phyloP scores from a whole-genome alignment of 1,139 yeast species.

The Hansenula sp. region DNA sequence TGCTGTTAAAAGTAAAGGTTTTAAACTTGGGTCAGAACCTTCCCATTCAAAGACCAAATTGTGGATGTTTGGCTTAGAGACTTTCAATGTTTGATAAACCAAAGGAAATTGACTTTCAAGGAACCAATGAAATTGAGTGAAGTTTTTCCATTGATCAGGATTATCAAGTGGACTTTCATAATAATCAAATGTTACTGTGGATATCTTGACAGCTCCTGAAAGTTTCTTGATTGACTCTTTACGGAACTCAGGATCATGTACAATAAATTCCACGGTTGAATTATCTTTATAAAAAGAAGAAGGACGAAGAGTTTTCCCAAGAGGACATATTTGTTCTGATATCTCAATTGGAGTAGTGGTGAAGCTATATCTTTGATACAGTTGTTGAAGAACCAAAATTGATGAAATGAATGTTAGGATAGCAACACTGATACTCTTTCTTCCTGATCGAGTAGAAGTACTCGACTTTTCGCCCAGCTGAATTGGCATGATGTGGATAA shows the following conservation, averaged over 20 bases:
- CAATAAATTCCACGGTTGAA: conserved; percentile 20
- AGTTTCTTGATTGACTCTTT: conserved; percentile 36
- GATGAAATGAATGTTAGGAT: not conserved
- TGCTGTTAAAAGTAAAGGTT: conserved; percentile 66
- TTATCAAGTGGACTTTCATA: conserved; percentile 36
- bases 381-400: not conserved
- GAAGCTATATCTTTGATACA: not conserved
- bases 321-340: conserved; percentile 6
- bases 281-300: conserved; percentile 12
- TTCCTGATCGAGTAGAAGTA: not conserved
- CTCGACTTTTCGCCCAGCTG: not conserved
- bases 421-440: not conserved
- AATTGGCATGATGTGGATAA: no score
- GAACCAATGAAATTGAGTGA: conserved; percentile 48
- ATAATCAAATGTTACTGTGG: conserved; percentile 58
- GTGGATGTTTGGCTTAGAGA: conserved; percentile 51
- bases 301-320: conserved; percentile 16
- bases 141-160: conserved; percentile 33
- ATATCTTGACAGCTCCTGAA: conserved; percentile 50
- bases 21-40: conserved; percentile 48
- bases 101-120: conserved; percentile 53
- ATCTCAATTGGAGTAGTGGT: not conserved
- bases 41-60: conserved; percentile 66
- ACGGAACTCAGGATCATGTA: conserved; percentile 35
- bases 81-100: conserved; percentile 39